These are phyloP conservation scores for Podospora pseudopauciseta DNA, from an alignment of 495 filamentous ascomycete species.

Conservation along the genomic window DNA sequence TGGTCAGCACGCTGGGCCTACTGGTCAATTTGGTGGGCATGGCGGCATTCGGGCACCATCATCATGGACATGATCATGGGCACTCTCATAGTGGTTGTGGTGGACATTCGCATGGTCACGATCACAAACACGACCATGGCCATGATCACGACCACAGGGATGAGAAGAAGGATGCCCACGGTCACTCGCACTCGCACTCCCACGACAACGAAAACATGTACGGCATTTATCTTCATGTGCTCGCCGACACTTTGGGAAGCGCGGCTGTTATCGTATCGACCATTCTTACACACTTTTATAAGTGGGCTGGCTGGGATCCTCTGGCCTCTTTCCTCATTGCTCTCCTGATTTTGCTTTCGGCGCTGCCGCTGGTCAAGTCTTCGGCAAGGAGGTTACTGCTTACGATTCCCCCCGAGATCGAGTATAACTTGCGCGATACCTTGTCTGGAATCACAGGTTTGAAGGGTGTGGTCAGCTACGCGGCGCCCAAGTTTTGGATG, in stretches of 20 bases:
- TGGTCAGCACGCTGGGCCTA: constrained; percentile 80
- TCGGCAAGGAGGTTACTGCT: constrained; percentile 78
- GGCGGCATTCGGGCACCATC: constrained; percentile 72
- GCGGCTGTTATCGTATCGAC: constrained; percentile 94
- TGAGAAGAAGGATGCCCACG: constrained; percentile 36
- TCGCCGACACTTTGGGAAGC: constrained; percentile 92
- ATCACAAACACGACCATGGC: constrained; percentile 39
- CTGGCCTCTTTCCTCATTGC: constrained; percentile 92
- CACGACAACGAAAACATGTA: constrained; percentile 98
- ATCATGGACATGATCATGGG: constrained; percentile 58
- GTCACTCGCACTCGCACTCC: constrained; percentile 42
- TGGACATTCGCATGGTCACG: constrained; percentile 33
- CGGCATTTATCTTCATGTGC: constrained; percentile 95
- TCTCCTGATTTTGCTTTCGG: constrained; percentile 82
- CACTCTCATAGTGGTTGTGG: constrained; percentile 19
- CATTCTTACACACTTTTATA: constrained; percentile 74
- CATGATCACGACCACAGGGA: constrained; percentile 31
- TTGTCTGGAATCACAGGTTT: constrained; percentile 78
- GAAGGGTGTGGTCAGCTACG: constrained; percentile 79
- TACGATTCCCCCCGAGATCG: constrained; percentile 76
- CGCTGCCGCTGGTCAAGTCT: constrained; percentile 80
- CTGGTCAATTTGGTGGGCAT: constrained; percentile 90
- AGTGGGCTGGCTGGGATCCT: constrained; percentile 94
- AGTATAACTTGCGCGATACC: constrained; percentile 84
- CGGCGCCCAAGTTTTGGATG: constrained; percentile 90